Evolutionary conservation across 805 yeast genomes (phyloP), one percentile per base, ranked within the genome.

Genomic region (Schwanniomyces occidentalis): DNA sequence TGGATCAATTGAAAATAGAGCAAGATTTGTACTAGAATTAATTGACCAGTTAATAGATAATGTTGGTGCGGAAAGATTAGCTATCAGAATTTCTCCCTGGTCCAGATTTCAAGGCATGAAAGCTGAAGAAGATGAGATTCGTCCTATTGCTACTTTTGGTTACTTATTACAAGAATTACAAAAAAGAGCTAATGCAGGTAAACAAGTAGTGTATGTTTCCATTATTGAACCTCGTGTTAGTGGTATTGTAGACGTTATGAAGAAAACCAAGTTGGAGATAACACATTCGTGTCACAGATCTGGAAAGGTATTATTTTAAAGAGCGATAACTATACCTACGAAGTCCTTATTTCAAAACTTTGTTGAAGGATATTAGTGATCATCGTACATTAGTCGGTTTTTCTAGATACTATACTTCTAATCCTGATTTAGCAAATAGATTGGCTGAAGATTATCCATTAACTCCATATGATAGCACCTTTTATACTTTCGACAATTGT

Each of bases 401-500:
- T 35, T 51, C 66, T 8, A 56, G 76, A 46, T 56, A 52, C 41
- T 71, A 42, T 44, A 65, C 61, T 10, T 57, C 76, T 1, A 73
- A 72, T 43, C 77, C 76, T 6, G 76, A 72, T 46, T 55, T 73
- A 12, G 55, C 55, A 3, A 15, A 51, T 6, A 56, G 74, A 40
- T 52, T 72, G 19, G 49, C 54, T 21, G 51, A 66, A 12, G 75
- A 71, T 3, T 30, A 19, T 8, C 46, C 50, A n/a, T 54, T 73
- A 40, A 60, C 55, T 6, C 51, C 48, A 4, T 72, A 73, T 38
- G 60, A 66, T 32, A 31, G 33, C 4, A 47, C 54, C 1, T 73
- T 73, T 44, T 27, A 27, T 48, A 46, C 48, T 9, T 16, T 37
- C 10, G 41, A 31, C 24, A 52, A 60, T 31, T 51, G 53, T 36